These are phyloP conservation scores for Debaryomyces psychrophilus DNA, from an alignment of 1,139 yeast genomes.

Conservation along the genomic window DNA sequence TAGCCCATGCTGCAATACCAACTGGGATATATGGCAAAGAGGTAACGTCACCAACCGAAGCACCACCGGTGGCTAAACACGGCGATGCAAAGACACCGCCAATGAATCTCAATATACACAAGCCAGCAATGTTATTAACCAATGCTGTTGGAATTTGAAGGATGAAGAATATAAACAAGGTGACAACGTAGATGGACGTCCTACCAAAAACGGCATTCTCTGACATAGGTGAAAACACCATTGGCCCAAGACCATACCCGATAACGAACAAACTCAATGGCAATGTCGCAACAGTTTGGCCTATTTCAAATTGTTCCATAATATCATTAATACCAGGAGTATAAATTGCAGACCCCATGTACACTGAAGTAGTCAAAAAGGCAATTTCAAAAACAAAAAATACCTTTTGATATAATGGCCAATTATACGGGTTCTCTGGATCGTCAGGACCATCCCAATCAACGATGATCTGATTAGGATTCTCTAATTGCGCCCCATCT, in stretches of 20 bases:
- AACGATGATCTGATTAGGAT: not conserved
- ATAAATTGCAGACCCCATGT: conserved; percentile 34
- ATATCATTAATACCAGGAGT: conserved; percentile 38
- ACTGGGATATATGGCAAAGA: conserved; percentile 28
- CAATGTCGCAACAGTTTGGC: conserved; percentile 47
- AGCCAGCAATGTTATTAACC: conserved; percentile 31
- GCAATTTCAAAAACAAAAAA: conserved; percentile 25
- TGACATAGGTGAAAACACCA: conserved; percentile 57
- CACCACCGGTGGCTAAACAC: conserved; percentile 42
- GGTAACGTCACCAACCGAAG: conserved; percentile 35
- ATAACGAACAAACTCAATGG: conserved; percentile 46
- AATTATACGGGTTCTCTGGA: conserved; percentile 34
- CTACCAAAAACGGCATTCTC: conserved; percentile 58
- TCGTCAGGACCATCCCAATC: conserved; percentile 36
- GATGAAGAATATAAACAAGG: conserved; percentile 34
- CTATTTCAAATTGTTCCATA: conserved; percentile 44
- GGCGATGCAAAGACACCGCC: conserved; percentile 42
- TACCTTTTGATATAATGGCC: conserved; percentile 26
- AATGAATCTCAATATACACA: conserved; percentile 36
- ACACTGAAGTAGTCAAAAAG: conserved; percentile 27
- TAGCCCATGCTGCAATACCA: conserved; percentile 34
- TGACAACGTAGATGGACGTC: conserved; percentile 37
- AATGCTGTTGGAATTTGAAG: conserved; percentile 41
- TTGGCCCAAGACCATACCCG: conserved; percentile 62
- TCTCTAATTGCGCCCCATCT: not conserved